Conservation (phyloP, 805 yeast species). For the Candida chauliodis region DNA sequence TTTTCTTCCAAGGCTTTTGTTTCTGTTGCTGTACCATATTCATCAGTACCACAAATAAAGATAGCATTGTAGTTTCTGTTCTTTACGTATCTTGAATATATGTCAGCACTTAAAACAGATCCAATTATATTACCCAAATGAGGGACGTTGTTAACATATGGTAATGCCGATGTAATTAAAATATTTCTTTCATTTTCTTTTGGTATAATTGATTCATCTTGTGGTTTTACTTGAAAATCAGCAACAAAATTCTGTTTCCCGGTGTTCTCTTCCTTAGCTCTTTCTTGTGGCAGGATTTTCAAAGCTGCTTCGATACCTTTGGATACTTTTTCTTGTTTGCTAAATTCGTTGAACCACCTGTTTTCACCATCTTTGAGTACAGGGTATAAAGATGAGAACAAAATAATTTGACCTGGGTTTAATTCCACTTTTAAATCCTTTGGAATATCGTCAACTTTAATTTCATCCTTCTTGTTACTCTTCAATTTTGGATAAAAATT, state of each 20-base stretch:
- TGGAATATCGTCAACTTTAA: slow-evolving; percentile 8
- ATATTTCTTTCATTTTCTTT: slow-evolving; percentile 71
- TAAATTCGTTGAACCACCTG: slow-evolving; percentile 43
- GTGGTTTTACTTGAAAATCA: slow-evolving; percentile 31
- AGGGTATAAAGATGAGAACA: slow-evolving; percentile 58
- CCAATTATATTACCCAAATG: slow-evolving; percentile 98
- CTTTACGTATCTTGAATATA: slow-evolving; percentile 85
- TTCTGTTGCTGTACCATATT: slow-evolving; percentile 99
- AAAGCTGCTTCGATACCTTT: slow-evolving; percentile 46
- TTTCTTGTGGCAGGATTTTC: slow-evolving; percentile 41
- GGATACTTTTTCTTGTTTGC: slow-evolving; percentile 35
- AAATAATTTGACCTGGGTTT: slow-evolving; percentile 52
- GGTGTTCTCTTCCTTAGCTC: slow-evolving; percentile 36
- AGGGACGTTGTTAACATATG: slow-evolving; percentile 97
- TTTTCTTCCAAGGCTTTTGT: slow-evolving; percentile 96
- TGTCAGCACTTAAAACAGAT: slow-evolving; percentile 90
- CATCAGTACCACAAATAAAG: slow-evolving; percentile 95
- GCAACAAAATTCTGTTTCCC: slow-evolving; percentile 33
- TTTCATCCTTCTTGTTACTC: slow-evolving; percentile 20
- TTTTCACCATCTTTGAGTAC: slow-evolving; percentile 20
- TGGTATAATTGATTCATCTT: slow-evolving; percentile 46
- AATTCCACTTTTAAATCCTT: slow-evolving; percentile 21
- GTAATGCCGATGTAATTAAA: slow-evolving; percentile 91
- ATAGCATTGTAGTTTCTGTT: slow-evolving; percentile 84
- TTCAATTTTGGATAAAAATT: slow-evolving; percentile 39